Base-by-base conservation (phyloP, 2,329 filamentous ascomycete species). In the Ophiostoma ips region DNA sequence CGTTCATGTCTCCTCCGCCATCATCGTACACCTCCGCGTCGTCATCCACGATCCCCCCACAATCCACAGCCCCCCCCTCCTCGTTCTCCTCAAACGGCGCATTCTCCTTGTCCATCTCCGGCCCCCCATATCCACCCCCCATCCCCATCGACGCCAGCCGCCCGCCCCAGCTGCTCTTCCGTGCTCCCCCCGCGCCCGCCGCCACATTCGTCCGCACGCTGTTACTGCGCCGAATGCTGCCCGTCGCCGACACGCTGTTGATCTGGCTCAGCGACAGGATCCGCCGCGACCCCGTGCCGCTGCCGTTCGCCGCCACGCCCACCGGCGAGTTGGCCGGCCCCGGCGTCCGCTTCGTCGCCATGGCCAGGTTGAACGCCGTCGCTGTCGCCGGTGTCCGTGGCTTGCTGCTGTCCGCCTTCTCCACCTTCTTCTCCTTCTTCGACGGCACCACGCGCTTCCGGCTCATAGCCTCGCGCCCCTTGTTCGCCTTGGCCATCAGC, bases 191-290 rank as follows among this genome's bases (percentile, higher is more conserved):
- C 67, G 24, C 41, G 33, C 1, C 71, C 70, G 1, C 63, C 61
- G 11, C 64, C 66, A 66, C 68, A 28, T 79, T 72, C 19, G 77
- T 78, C 58, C 84, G 81, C 56, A 87, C 83, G 52, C 84, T 88
- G 62, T 89, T 83, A 63, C 83, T 89, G 53, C 85, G 76, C 67
- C 83, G 83, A 56, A 94, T 71, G 44, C 77, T 79, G 18, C 77
- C 74, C 8, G 67, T 68, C 6, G 79, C 71, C 33, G 77, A 71
- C 60, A 92, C 90, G 62, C 83, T 81, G 49, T 79, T 86, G 58
- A 96, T 94, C 66, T 95, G 87, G 62, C 84, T 94, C 34, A 96
- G 77, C 47, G 87, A 95, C 52, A 94, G 76, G 59, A 96, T 95
- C 46, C 92, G 81, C 37, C 90, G 77, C 62, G 80, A 75, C 61